Conservation (phyloP, 192 early-diverging fungal species). For the Coemansia sp. region DNA sequence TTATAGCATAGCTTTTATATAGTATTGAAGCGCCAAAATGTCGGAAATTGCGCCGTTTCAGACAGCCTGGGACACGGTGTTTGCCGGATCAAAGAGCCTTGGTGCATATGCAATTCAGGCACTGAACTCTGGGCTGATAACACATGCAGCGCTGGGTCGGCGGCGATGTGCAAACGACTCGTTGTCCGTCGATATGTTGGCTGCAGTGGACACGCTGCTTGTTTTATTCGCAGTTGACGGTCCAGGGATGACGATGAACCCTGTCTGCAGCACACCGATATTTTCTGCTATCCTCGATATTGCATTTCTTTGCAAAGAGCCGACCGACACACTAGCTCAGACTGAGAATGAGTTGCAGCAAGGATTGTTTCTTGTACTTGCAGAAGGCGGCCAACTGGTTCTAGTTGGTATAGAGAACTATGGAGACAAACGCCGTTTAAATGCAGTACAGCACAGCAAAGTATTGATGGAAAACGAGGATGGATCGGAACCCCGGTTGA, state of each 20-base stretch:
- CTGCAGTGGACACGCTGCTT: constrained; percentile 18
- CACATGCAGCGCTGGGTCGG: constrained; percentile 20
- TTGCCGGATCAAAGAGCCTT: background rate
- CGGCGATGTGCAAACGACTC: background rate
- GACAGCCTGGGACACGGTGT: constrained; percentile 27
- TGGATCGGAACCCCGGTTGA: background rate
- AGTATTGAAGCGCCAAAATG: constrained; percentile 9
- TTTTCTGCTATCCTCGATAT: constrained; percentile 26
- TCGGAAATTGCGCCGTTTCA: constrained; percentile 10
- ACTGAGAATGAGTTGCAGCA: background rate
- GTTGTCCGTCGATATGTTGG: constrained; percentile 17
- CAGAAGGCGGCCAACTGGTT: constrained; percentile 13
- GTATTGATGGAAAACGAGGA: background rate
- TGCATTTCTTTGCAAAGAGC: background rate
- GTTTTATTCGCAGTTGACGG: constrained; percentile 17
- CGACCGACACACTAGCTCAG: background rate
- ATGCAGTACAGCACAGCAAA: background rate
- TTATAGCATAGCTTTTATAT: background rate
- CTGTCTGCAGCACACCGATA: constrained; percentile 25
- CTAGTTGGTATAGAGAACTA: constrained; percentile 14
- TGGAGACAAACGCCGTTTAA: background rate
- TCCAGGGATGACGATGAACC: constrained; percentile 3
- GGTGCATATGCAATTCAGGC: constrained; percentile 27
- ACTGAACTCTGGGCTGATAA: constrained; percentile 28
- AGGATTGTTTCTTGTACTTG: constrained; percentile 16